Evolutionary conservation across 805 yeast genomes (phyloP), one percentile per base, ranked within the genome.

Genomic region (Wickerhamiella sorbophila): DNA sequence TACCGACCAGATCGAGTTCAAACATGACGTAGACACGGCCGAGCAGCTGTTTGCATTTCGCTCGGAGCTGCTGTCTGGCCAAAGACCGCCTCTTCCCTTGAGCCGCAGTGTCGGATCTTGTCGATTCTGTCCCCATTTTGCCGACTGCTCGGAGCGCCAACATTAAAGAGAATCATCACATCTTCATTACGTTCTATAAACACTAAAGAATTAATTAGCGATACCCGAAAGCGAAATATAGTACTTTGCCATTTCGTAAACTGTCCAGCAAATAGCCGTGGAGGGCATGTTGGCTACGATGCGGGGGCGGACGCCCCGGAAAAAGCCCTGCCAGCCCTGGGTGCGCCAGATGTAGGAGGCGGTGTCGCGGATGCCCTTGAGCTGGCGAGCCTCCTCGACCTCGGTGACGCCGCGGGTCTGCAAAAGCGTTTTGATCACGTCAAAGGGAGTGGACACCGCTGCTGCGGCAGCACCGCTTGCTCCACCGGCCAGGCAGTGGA

Each of bases 181-280:
- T 18, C 17, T n/a, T 34, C 38, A 6, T 34, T 26, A 17, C 37
- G 39, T 40, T 38, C 29, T 24, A 24, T 24, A 21, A 19, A 33
- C 20, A 16, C 9, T 9, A 16, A 33, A 33, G 12, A 33, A 16
- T 9, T 33, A 16, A 33, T 33, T 12, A 15, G n/a, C n/a, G 14
- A 27, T 27, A 12, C 31, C n/a, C 24, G 36, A 33, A 24, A 15
- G 19, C 10, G 20, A 36, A 24, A 78, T 61, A 49, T 79, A 69
- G 50, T 74, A 78, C 63, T 88, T 88, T 35, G 95, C 96, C 88
- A 87, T 83, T 60, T 88, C 98, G 61, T 88, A 88, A 21, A 94
- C 84, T 1, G 97, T 88, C 97, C 97, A 88, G 49, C 94, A 78
- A 47, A 88, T 86, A 17, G 97, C 97, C 6, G 97, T 88, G 36